Evolutionary conservation across 805 yeast genomes (phyloP), one percentile per base, ranked within the genome.

Genomic region (Lipomyces yamanashiensis): DNA sequence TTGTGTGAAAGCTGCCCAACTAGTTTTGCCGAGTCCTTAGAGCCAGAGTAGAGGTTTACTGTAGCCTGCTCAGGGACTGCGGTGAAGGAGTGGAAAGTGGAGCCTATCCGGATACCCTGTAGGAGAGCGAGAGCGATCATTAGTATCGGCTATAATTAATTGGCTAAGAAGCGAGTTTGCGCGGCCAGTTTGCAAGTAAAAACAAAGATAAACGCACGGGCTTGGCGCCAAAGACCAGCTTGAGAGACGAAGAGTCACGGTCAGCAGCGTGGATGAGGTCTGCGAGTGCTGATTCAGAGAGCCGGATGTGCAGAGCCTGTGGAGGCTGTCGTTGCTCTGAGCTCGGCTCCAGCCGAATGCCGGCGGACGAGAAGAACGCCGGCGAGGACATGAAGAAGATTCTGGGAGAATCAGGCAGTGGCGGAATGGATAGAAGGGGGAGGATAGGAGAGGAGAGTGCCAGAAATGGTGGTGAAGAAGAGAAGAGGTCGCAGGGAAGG

Each of bases 1-100:
- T 67, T 61, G 49, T 70, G 71, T 34, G 73, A 54, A n/a, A 72
- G 61, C 19, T 41, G 51, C 44, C 74, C 74, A 10, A 71, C 63
- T 39, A 53, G 40, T 39, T 28, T 39, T 7, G 61, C 54, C 3
- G 57, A 15, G 36, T 49, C 43, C 4, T 13, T 23, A 4, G 59
- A 36, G 6, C 28, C 37, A 4, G 67, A 48, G 50, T 58, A 64
- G 36, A 64, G 53, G 33, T 49, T 43, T 21, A 54, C 57, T 4
- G 41, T 53, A 15, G 68, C n/a, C 12, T 59, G 66, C 41, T 64
- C 66, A 19, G 15, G 33, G 15, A 62, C 44, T 9, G 58, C 33
- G 7, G 63, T 44, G 8, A 64, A 43, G 9, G 63, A 13, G 53
- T 64, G 61, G 41, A 56, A 47, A 12, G 40, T 19, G 43, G 17